Conservation (phyloP, 2,329 filamentous ascomycete genomes). For the Pseudonectria foliicola region DNA sequence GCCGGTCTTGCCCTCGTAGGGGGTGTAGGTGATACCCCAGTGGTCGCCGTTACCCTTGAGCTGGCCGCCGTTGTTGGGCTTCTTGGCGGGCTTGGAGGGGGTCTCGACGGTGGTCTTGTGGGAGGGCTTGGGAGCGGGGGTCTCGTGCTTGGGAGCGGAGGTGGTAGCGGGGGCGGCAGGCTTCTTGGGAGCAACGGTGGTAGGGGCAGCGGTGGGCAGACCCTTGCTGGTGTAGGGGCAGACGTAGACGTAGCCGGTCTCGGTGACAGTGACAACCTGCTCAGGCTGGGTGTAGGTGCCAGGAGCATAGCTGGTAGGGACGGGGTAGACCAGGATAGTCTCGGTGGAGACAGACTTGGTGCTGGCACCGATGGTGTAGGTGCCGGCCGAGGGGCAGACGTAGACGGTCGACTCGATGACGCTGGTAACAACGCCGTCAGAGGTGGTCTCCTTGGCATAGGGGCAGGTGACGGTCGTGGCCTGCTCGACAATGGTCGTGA, state of each 20-base stretch:
- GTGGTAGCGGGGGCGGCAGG: slow-evolving; percentile 1
- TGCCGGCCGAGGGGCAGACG: slow-evolving; percentile 65
- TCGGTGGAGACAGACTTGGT: slow-evolving; percentile 53
- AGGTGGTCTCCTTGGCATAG: slow-evolving; percentile 57
- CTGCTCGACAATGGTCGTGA: slow-evolving; percentile 61
- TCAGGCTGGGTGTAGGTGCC: slow-evolving; percentile 68
- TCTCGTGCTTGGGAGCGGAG: slow-evolving; percentile 15
- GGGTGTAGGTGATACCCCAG: slow-evolving; percentile 76
- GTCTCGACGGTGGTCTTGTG: too few species aligned
- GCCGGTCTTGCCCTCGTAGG: slow-evolving; percentile 52
- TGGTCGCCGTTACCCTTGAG: slow-evolving; percentile 42
- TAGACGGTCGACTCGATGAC: slow-evolving; percentile 63
- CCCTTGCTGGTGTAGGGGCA: slow-evolving; percentile 57
- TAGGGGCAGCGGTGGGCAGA: slow-evolving; percentile 21
- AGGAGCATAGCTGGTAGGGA: slow-evolving; percentile 55
- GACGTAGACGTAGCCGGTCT: slow-evolving; percentile 60
- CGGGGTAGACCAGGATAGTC: slow-evolving; percentile 56
- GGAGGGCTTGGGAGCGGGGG: slow-evolving; percentile 8
- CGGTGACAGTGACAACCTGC: slow-evolving; percentile 59
- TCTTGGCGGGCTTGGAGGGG: slow-evolving; percentile 14
- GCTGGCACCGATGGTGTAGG: slow-evolving; percentile 66
- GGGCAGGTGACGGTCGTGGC: slow-evolving; percentile 64
- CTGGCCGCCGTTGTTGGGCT: slow-evolving; percentile 20
- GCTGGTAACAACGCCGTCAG: slow-evolving; percentile 53
- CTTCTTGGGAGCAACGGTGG: slow-evolving; percentile 17